Evolutionary conservation across 768 basidiomycete genomes (phyloP).

Genomic region (Boletus insuetus): DNA sequence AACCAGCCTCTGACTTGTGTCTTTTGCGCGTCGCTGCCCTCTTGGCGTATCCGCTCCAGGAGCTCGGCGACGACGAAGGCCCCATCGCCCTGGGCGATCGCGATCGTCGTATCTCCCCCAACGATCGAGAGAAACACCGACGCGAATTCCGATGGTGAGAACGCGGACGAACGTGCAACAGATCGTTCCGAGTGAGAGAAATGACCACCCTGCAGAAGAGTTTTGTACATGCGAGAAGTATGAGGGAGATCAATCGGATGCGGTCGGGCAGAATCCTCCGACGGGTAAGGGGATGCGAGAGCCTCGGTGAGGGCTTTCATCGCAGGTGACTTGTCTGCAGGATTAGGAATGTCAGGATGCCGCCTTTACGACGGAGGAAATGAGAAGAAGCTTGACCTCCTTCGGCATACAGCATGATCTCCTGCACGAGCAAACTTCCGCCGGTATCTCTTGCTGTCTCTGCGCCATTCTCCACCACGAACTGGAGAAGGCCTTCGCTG

Average conservation of each 20-base stretch:
- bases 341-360: not conserved
- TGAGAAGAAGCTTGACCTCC: constrained; percentile 57
- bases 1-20: constrained; percentile 59
- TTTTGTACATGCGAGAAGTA: constrained; percentile 82
- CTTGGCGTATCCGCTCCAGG: constrained; percentile 53
- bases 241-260: constrained; percentile 84
- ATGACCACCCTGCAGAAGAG: constrained; percentile 87
- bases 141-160: constrained; percentile 62
- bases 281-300: constrained; percentile 55
- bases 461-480: constrained; percentile 62
- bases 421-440: constrained; percentile 73
- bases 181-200: constrained; percentile 61
- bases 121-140: constrained; percentile 52
- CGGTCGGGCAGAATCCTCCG: constrained; percentile 43
- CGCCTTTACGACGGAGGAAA: not conserved
- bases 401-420: constrained; percentile 82
- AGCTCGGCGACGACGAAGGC: constrained; percentile 76
- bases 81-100: constrained; percentile 61
- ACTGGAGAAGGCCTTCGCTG: constrained; percentile 70
- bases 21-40: constrained; percentile 40
- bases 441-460: constrained; percentile 70
- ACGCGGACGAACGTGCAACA: constrained; percentile 51
- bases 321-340: constrained; percentile 66
- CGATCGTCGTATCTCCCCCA: constrained; percentile 47
- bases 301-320: constrained; percentile 58